These are phyloP conservation scores for Pseudomicrostroma phylloplanum DNA, from an alignment of 1,284 basidiomycete species.

Conservation along the genomic window DNA sequence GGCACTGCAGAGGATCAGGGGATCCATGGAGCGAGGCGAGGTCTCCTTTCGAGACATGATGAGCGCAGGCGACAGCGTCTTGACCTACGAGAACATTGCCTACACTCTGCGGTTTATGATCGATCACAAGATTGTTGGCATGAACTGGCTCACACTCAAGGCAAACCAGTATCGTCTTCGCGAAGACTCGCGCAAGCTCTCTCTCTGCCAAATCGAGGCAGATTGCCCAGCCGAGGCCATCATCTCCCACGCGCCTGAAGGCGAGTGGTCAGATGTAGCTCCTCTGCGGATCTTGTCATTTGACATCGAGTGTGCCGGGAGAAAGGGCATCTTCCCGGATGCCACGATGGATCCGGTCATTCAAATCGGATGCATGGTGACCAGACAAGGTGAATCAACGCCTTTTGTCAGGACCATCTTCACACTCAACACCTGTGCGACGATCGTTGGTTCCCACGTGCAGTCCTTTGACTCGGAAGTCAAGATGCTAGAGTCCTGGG, in stretches of 20 bases:
- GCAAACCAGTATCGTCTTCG: conserved; percentile 42
- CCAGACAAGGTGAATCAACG: conserved; percentile 45
- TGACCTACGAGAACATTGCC: conserved; percentile 49
- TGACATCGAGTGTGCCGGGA: conserved; percentile 50
- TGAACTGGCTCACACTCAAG: conserved; percentile 47
- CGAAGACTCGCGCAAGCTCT: conserved; percentile 25
- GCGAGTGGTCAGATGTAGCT: conserved; percentile 47
- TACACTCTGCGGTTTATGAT: conserved; percentile 50
- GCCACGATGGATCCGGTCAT: conserved; percentile 46
- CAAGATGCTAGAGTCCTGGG: conserved; percentile 47
- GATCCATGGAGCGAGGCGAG: conserved; percentile 46
- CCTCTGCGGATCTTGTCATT: conserved; percentile 49
- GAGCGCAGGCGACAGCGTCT: conserved; percentile 33
- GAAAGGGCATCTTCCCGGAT: conserved; percentile 49
- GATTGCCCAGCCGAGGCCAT: conserved; percentile 42
- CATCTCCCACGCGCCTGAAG: conserved; percentile 41
- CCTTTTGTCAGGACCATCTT: conserved; percentile 50
- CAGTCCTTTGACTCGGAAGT: conserved; percentile 43
- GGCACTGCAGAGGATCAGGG: conserved; percentile 37
- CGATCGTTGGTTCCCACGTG: conserved; percentile 49
- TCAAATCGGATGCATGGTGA: conserved; percentile 51
- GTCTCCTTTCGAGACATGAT: conserved; percentile 45
- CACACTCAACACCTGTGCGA: conserved; percentile 46
- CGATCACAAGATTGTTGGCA: conserved; percentile 46
- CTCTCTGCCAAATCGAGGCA: conserved; percentile 47